Percentiles rank a stretch among this genome's conserved stretches.
phyloP scores from a whole-genome alignment of 257 asterid genomes.

The Ehretia macrophylla region DNA sequence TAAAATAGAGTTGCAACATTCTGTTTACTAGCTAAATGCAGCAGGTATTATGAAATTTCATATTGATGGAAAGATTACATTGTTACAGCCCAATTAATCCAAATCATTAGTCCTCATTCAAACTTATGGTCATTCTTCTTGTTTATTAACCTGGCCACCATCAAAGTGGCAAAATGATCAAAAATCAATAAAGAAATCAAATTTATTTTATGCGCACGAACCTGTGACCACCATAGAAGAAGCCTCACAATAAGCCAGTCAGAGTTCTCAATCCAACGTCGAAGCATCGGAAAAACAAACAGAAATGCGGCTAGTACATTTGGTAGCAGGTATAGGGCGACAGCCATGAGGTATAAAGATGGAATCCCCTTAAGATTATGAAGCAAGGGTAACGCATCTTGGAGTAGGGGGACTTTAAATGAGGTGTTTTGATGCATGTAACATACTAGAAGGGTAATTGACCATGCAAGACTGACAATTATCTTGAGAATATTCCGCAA shows the following conservation, averaged over 20 bases:
- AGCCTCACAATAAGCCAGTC: constrained; percentile 85
- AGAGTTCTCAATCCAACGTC: constrained; percentile 94
- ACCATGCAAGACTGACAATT: constrained; percentile 82
- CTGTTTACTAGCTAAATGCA: too few relatives aligned
- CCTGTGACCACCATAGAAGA: constrained; percentile 99
- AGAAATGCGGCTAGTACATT: constrained; percentile 64
- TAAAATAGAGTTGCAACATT: too few relatives aligned
- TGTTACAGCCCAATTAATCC: too few relatives aligned
- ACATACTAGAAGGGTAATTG: constrained; percentile 64
- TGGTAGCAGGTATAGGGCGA: constrained; percentile 72
- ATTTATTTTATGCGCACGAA: constrained; percentile 4
- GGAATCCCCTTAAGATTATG: constrained; percentile 82
- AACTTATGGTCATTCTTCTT: too few relatives aligned
- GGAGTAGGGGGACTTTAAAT: constrained; percentile 32
- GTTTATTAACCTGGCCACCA: too few relatives aligned
- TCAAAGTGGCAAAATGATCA: neutral
- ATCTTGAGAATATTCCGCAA: constrained; percentile 72
- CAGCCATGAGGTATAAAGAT: constrained; percentile 74
- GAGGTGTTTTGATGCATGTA: constrained; percentile 55
- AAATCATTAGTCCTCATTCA: too few relatives aligned
- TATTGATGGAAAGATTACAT: too few relatives aligned
- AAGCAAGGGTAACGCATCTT: constrained; percentile 50
- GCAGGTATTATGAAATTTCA: too few relatives aligned
- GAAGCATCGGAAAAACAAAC: constrained; percentile 87
- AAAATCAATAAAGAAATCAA: neutral